Conservation (phyloP, 805 yeast species). For the Blastobotrys terrestris region DNA sequence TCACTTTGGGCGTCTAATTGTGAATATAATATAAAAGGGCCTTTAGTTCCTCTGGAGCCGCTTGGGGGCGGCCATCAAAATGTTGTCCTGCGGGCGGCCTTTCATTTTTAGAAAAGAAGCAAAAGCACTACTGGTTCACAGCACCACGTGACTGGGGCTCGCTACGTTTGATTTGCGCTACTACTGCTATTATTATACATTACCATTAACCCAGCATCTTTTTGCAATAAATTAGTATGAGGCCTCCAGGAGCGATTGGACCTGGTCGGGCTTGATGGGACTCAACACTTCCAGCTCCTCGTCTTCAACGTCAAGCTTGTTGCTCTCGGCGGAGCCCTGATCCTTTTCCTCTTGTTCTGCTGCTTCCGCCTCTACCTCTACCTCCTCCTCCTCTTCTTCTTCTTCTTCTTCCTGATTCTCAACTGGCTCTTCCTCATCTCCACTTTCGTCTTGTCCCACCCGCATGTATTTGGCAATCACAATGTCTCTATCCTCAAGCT, state of each 20-base stretch:
- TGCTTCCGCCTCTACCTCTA: slow-evolving; percentile 4
- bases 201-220: neutral
- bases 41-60: no score
- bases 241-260: slow-evolving; percentile 3
- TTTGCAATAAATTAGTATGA: neutral
- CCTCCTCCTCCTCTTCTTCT: slow-evolving; percentile 7
- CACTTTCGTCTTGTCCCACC: neutral
- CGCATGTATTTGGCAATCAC: neutral
- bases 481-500: slow-evolving; percentile 7
- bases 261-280: slow-evolving; percentile 5
- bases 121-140: no score
- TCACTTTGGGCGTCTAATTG: no score
- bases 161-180: no score
- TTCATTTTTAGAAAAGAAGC: no score
- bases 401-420: slow-evolving; percentile 5
- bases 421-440: slow-evolving; percentile 2
- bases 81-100: no score
- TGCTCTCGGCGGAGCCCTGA: neutral
- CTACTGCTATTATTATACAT: neutral
- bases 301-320: neutral
- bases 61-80: no score
- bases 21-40: no score
- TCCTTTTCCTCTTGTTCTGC: neutral
- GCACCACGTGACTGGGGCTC: no score
- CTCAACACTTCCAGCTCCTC: slow-evolving; percentile 5